A percentile compares a stretch with the other conserved stretches of the same genome.
phyloP scores from a whole-genome alignment of 352 stramenopile genomes.

The Globisporangium orthogonon region DNA sequence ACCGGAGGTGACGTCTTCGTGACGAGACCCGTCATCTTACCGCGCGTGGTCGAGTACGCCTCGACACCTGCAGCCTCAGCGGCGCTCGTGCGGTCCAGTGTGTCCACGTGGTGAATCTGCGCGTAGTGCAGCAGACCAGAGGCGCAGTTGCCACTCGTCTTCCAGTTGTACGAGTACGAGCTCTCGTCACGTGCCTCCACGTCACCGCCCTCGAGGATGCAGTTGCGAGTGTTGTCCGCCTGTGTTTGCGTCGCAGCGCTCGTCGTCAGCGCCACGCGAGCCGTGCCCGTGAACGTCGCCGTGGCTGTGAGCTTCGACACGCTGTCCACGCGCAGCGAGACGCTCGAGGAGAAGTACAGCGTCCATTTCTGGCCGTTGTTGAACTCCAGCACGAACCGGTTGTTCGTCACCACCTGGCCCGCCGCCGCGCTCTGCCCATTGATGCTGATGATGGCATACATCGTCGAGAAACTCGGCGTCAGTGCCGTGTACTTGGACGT shows the following conservation, averaged over 20 bases:
- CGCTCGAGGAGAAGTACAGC: constrained; percentile 37
- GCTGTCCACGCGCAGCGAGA: constrained; percentile 35
- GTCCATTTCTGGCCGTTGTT: constrained; percentile 53
- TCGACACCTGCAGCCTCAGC: constrained; percentile 22
- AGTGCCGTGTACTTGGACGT: constrained; percentile 46
- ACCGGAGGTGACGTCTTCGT: constrained; percentile 28
- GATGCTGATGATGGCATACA: constrained; percentile 46
- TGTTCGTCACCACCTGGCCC: constrained; percentile 24
- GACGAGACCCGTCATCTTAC: constrained; percentile 43
- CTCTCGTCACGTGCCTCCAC: constrained; percentile 34
- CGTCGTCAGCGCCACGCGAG: constrained; percentile 27
- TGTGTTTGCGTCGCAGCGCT: constrained; percentile 36
- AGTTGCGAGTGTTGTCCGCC: constrained; percentile 36
- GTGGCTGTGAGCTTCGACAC: constrained; percentile 32
- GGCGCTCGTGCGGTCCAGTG: constrained; percentile 34
- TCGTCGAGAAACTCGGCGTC: constrained; percentile 40
- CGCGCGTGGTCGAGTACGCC: constrained; percentile 43
- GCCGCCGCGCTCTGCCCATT: constrained; percentile 25
- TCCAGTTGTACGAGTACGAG: constrained; percentile 55
- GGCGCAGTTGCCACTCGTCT: constrained; percentile 43
- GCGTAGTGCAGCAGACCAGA: constrained; percentile 58
- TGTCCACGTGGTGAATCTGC: constrained; percentile 47
- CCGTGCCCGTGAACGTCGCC: constrained; percentile 25
- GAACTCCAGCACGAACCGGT: constrained; percentile 41
- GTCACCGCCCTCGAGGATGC: constrained; percentile 42